Conservation (phyloP, 139 green algal species). For the Chlamydomonas sp. region DNA sequence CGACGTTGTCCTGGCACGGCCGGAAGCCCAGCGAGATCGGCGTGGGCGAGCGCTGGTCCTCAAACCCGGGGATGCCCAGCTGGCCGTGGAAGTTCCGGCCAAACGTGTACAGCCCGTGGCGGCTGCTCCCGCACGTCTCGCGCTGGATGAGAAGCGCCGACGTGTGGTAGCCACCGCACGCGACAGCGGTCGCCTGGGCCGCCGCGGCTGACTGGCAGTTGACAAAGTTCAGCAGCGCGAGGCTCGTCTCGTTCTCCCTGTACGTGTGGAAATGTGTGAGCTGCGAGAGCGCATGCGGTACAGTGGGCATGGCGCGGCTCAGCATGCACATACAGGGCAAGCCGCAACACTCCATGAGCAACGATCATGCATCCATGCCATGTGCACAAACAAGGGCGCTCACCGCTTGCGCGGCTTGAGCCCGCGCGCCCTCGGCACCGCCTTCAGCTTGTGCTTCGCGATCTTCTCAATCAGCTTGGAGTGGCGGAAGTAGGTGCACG, state of each 20-base stretch:
- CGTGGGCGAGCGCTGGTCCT: slow-evolving; percentile 18
- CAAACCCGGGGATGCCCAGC: slow-evolving; percentile 49
- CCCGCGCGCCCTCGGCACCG: slow-evolving; percentile 54
- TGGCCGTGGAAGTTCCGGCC: slow-evolving; percentile 71
- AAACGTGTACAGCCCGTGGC: slow-evolving; percentile 39
- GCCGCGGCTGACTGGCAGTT: slow-evolving; percentile 57
- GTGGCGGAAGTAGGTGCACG: slow-evolving; percentile 54
- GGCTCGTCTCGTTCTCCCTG: slow-evolving; percentile 52
- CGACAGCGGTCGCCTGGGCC: slow-evolving; percentile 53
- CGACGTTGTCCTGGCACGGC: slow-evolving; percentile 23
- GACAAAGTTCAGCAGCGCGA: slow-evolving; percentile 60
- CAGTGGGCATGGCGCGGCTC: no score
- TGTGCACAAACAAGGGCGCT: no score
- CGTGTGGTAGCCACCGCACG: slow-evolving; percentile 64
- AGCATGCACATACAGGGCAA: no score
- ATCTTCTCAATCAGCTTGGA: slow-evolving; percentile 50
- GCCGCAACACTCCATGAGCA: no score
- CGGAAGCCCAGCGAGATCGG: slow-evolving; percentile 41
- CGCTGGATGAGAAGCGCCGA: slow-evolving; percentile 38
- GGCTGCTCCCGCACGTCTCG: slow-evolving; percentile 1
- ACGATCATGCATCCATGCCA: no score
- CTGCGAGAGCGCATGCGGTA: no score
- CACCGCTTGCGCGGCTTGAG: slow-evolving; percentile 52
- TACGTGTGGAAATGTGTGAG: no score
- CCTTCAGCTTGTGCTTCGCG: slow-evolving; percentile 43